These are phyloP conservation scores for Xylaria venustula DNA, from an alignment of 495 filamentous ascomycete genomes.

Conservation along the genomic window DNA sequence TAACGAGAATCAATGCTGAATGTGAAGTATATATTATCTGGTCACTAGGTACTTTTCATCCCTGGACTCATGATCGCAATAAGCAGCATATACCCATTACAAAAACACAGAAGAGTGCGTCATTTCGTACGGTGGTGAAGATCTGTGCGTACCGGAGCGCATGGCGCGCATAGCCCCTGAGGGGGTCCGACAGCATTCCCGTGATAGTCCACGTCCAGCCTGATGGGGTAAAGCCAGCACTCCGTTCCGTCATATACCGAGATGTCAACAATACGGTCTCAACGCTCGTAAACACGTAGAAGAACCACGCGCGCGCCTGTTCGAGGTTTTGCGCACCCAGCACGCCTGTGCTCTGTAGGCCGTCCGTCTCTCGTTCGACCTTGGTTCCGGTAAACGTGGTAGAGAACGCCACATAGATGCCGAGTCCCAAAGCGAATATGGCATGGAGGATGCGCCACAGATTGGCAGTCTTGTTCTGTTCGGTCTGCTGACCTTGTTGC, in stretches of 20 bases:
- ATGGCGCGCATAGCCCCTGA: constrained; percentile 55
- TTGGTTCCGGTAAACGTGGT: constrained; percentile 63
- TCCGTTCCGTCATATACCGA: constrained; percentile 57
- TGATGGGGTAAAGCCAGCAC: constrained; percentile 26
- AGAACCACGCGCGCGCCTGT: constrained; percentile 49
- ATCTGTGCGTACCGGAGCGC: constrained; percentile 69
- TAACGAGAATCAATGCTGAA: too few relatives aligned
- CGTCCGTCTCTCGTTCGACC: constrained; percentile 34
- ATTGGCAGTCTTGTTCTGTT: constrained; percentile 45
- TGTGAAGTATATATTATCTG: too few relatives aligned
- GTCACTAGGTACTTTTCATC: too few relatives aligned
- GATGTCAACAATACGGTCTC: constrained; percentile 71
- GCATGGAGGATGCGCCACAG: constrained; percentile 78
- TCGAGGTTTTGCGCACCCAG: constrained; percentile 19
- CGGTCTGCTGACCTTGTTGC: constrained; percentile 25
- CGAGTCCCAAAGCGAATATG: constrained; percentile 67
- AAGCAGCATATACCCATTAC: constrained; percentile 70
- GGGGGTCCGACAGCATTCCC: constrained; percentile 58
- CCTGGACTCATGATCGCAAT: constrained; percentile 43
- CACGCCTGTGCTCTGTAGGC: constrained; percentile 20
- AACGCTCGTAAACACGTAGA: constrained; percentile 72
- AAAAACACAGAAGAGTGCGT: constrained; percentile 73
- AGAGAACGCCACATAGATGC: constrained; percentile 65
- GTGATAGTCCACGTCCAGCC: constrained; percentile 60
- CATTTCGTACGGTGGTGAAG: constrained; percentile 57